Evolutionary conservation across 495 filamentous ascomycete species (phyloP), one percentile per base, ranked within the genome.

Genomic region (Zalerion maritima): DNA sequence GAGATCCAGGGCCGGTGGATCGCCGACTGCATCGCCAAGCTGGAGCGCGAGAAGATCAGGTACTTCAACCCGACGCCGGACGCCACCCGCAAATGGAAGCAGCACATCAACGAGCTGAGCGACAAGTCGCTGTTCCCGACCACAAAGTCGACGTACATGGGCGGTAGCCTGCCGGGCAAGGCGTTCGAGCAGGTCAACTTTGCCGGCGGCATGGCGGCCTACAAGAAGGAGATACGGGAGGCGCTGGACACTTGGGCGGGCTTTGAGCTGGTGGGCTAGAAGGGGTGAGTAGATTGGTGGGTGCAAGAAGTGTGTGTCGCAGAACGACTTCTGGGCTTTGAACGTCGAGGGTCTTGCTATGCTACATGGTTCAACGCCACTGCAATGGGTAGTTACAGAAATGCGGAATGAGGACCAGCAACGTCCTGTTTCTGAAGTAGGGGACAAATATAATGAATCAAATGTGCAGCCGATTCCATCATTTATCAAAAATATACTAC

Each of bases 1-100:
- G 67, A 71, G 35, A 44, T 64, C 21, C 60, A 75, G 37, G 64
- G 55, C 11, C 43, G 60, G 12, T 72, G 57, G 60, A 67, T 75
- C 29, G 54, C 46, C 20, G 52, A 60, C 3, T 44, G 32, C 5
- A 64, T 74, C 16, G 41, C 47, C 4, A 52, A 53, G 29, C 47
- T 69, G 35, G 27, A 46, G 11, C 14, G 37, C 0, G 32, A 57
- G 20, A 43, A 47, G 6, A 47, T 73, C 37, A 58, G 50, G 26
- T 60, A 58, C 24, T 50, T 67, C 24, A 52, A 69, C 21, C 43
- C 63, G 3, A 63, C 51, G 6, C 24, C 23, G 3, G 58, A 62
- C 34, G 62, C 61, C 1, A 52, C 57, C 25, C 41, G 59, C 29
- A 37, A 36, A 20, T 73, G 69, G 69, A 59, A 58, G 28, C 19